Evolutionary conservation across 2,329 filamentous ascomycete species (phyloP), one percentile per base, ranked within the genome.

Genomic region (Diaporthe aspalathi): DNA sequence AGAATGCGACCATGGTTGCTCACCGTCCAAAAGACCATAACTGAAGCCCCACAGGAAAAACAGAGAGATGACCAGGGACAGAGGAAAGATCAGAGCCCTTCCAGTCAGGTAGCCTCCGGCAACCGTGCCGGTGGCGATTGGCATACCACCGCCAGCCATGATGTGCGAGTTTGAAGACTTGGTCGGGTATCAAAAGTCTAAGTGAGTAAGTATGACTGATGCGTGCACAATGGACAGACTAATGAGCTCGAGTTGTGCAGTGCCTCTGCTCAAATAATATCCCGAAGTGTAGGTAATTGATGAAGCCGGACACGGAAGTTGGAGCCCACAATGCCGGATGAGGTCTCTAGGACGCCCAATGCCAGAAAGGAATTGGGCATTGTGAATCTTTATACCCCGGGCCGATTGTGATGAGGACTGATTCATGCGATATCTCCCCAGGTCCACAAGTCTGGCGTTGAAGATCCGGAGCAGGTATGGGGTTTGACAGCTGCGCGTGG

Each of bases 11-110:
- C 27, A 50, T 53, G 16, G 20, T n/a, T 11, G 16, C 63, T 56
- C 67, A 75, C 75, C 77, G 73, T 80, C 78, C 12, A 82, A 75
- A n/a, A 81, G 75, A 32, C 80, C 79, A 68, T 81, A 80, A 24
- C 79, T 78, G 69, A 82, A 80, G 16, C 79, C 80, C 80, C 79
- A 81, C 47, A 82, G 76, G 72, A 81, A 81, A 71, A 81, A 82
- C 52, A 81, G 74, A 40, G 81, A 79, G 20, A 78, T 80, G 17
- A 81, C 79, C 69, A 72, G 32, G 12, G 62, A 69, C 54, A 69
- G 47, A 17, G 67, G 67, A 9, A 69, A 47, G 12, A 69, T 50
- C 27, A 69, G 22, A 4, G 67, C 67, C 49, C 50, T 62, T 63
- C 67, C 67, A 32, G 67, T 69, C 67, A 69, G 45, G 32, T 62